Conservation (phyloP, 139 green algal species). For the Protoeuglena noctilucae region DNA sequence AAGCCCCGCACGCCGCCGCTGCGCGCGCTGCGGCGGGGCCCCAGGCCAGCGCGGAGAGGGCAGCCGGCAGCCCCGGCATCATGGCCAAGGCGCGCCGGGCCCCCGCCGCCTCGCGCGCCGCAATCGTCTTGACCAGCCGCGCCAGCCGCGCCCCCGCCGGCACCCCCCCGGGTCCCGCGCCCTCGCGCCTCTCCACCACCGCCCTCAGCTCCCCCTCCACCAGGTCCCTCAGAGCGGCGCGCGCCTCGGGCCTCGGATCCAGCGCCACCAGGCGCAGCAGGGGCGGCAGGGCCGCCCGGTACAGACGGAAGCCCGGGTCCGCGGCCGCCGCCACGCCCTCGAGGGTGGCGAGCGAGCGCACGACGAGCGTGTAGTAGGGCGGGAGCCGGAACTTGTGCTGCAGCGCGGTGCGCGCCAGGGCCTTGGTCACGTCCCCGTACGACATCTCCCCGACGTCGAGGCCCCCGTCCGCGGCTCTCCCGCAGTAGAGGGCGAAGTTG, state of each 20-base stretch:
- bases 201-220: too few species aligned
- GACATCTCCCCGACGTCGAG: not conserved
- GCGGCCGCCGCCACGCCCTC: constrained; percentile 27
- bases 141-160: too few species aligned
- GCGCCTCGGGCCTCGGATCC: constrained; percentile 7
- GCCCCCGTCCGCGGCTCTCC: constrained; percentile 1
- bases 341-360: constrained; percentile 31
- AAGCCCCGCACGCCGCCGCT: too few species aligned
- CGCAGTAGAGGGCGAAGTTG: constrained; percentile 3
- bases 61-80: too few species aligned
- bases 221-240: too few species aligned
- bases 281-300: constrained; percentile 12
- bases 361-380: constrained; percentile 39
- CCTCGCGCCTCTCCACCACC: too few species aligned
- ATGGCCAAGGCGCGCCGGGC: too few species aligned
- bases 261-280: constrained; percentile 11
- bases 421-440: not conserved
- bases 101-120: too few species aligned
- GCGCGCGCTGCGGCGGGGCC: too few species aligned
- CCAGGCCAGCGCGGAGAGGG: too few species aligned
- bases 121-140: too few species aligned
- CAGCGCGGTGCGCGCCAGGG: constrained; percentile 20
- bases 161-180: too few species aligned
- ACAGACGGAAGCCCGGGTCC: constrained; percentile 22
- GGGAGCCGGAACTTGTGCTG: constrained; percentile 35